Conservation (phyloP, 768 basidiomycete species). For the Glaciozyma martinii region DNA sequence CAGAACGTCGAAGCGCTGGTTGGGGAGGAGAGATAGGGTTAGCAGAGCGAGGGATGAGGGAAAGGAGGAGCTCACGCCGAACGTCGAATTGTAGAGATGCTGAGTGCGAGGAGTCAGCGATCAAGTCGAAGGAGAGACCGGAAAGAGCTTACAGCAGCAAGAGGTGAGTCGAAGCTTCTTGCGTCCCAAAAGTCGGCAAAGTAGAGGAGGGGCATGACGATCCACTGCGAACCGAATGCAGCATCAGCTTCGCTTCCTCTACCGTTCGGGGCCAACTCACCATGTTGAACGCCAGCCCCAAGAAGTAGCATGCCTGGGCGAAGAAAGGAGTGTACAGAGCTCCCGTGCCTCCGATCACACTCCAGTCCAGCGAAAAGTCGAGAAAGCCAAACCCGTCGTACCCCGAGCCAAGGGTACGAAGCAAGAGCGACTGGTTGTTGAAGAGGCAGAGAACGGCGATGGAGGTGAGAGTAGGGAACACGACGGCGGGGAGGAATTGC, state of each 20-base stretch:
- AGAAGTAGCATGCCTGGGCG: conserved; percentile 32
- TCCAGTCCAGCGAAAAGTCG: conserved; percentile 37
- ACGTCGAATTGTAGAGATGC: conserved; percentile 34
- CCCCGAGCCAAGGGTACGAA: conserved; percentile 31
- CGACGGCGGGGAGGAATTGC: conserved; percentile 37
- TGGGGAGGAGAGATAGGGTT: not conserved
- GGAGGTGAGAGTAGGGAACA: conserved; percentile 32
- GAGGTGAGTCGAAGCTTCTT: conserved; percentile 30
- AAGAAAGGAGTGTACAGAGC: conserved; percentile 33
- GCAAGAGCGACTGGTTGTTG: conserved; percentile 19
- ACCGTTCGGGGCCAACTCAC: too few species aligned
- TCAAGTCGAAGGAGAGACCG: not conserved
- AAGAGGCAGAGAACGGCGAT: conserved; percentile 33
- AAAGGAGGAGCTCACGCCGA: conserved; percentile 9
- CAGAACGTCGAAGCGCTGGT: conserved; percentile 34
- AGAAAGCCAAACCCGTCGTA: conserved; percentile 36
- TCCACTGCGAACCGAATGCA: conserved; percentile 13
- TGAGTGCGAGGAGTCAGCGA: not conserved
- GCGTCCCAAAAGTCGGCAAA: conserved; percentile 36
- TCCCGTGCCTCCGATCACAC: conserved; percentile 35
- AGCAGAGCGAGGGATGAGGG: not conserved
- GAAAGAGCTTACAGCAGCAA: conserved; percentile 20
- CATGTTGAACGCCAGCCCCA: conserved; percentile 31
- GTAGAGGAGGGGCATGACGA: conserved; percentile 35
- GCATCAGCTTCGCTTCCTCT: too few species aligned